Evolutionary conservation across 2,329 filamentous ascomycete species (phyloP).

Genomic region (Geosmithia flava): DNA sequence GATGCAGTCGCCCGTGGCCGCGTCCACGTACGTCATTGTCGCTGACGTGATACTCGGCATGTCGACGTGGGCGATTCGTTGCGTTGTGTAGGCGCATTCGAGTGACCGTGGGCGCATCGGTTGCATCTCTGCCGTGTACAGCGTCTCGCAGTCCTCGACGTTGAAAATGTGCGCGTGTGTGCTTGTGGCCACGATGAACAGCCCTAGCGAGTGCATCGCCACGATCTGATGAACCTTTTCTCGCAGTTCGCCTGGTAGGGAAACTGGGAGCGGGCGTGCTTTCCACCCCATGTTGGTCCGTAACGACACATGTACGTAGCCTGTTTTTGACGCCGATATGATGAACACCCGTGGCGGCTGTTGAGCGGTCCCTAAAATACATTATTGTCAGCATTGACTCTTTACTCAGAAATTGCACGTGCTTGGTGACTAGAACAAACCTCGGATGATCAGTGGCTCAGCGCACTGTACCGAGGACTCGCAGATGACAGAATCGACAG

Average conservation of each 20-base stretch:
- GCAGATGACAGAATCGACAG: constrained; percentile 32
- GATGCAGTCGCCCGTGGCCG: constrained; percentile 47
- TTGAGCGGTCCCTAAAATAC: constrained; percentile 2
- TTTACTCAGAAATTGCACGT: background rate
- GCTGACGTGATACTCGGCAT: constrained; percentile 43
- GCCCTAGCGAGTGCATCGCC: constrained; percentile 42
- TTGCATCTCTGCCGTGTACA: constrained; percentile 51
- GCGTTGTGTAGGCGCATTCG: constrained; percentile 40
- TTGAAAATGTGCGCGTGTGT: constrained; percentile 46
- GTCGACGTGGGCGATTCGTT: constrained; percentile 5
- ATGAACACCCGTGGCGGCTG: constrained; percentile 8
- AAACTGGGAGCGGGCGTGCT: constrained; percentile 15
- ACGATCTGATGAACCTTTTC: constrained; percentile 40
- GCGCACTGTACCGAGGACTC: constrained; percentile 39
- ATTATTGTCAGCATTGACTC: background rate
- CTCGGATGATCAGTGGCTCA: constrained; percentile 29
- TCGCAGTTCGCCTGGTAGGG: constrained; percentile 22
- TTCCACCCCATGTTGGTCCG: constrained; percentile 31
- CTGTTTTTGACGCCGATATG: constrained; percentile 7
- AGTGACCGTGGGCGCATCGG: constrained; percentile 47
- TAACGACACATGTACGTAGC: constrained; percentile 35
- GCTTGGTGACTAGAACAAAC: constrained; percentile 13
- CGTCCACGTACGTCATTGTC: constrained; percentile 50
- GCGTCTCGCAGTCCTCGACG: constrained; percentile 27
- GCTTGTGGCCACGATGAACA: constrained; percentile 47